Percentiles rank a stretch among this genome's conserved stretches.
Evolutionary conservation across 768 basidiomycete genomes (phyloP).

Genomic region (Termitomyces sp.): DNA sequence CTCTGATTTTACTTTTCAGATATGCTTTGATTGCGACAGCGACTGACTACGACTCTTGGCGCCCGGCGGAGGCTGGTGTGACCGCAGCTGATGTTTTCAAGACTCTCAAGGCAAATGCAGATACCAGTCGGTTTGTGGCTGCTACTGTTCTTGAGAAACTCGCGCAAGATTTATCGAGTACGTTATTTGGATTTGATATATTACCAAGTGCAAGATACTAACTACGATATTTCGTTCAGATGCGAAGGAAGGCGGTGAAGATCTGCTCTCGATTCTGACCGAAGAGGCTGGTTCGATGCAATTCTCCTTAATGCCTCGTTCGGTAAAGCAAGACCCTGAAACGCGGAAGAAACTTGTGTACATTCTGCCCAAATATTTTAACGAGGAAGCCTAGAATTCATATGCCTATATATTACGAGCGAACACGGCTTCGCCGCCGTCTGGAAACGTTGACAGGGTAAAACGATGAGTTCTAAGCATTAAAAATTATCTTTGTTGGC

Average conservation of each 20-base stretch:
- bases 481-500: too few relatives aligned
- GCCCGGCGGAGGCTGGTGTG: slow-evolving; percentile 74
- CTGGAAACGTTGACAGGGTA: too few relatives aligned
- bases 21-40: slow-evolving; percentile 89
- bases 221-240: not conserved
- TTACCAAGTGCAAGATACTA: not conserved
- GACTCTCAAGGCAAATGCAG: slow-evolving; percentile 82
- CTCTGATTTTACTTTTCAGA: slow-evolving; percentile 34
- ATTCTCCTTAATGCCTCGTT: slow-evolving; percentile 77
- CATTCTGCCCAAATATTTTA: slow-evolving; percentile 8
- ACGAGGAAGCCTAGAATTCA: slow-evolving; percentile 1
- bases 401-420: not conserved
- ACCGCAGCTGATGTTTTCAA: slow-evolving; percentile 91
- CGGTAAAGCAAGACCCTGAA: slow-evolving; percentile 48
- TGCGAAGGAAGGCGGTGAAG: slow-evolving; percentile 18
- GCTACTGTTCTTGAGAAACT: slow-evolving; percentile 68
- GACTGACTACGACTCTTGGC: slow-evolving; percentile 97
- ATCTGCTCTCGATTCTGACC: slow-evolving; percentile 38
- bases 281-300: slow-evolving; percentile 83
- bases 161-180: slow-evolving; percentile 2
- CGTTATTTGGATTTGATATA: not conserved
- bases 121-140: slow-evolving; percentile 77
- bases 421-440: too few relatives aligned
- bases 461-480: too few relatives aligned
- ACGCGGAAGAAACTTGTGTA: slow-evolving; percentile 59